A percentile compares a stretch with the other conserved stretches of the same genome.
These are phyloP conservation scores for Nevesoporus exiguus DNA, from an alignment of 768 basidiomycete species.

Conservation along the genomic window DNA sequence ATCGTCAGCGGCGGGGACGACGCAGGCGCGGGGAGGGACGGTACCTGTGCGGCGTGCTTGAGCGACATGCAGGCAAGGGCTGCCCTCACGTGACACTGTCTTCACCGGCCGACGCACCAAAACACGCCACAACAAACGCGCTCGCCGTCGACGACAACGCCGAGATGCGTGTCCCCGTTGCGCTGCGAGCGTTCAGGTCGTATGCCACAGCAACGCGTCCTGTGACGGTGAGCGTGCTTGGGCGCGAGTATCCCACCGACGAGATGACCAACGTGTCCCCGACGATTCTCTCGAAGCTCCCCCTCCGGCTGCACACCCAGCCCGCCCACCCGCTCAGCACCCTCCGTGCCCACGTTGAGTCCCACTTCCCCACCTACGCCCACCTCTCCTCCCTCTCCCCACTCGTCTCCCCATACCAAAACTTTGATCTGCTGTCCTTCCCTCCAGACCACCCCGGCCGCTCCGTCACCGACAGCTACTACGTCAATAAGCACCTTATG, in stretches of 20 bases:
- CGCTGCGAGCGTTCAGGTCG: constrained; percentile 10
- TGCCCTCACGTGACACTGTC: constrained; percentile 5
- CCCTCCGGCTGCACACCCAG: constrained; percentile 69
- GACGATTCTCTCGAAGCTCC: constrained; percentile 78
- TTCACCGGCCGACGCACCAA: background rate
- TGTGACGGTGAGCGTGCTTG: constrained; percentile 48
- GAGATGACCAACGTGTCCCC: constrained; percentile 79
- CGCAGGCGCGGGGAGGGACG: background rate
- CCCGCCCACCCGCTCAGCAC: constrained; percentile 84
- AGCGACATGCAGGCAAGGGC: constrained; percentile 12
- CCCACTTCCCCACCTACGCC: constrained; percentile 72
- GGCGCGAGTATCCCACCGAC: constrained; percentile 73
- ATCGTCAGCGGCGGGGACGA: constrained; percentile 6
- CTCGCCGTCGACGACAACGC: constrained; percentile 1
- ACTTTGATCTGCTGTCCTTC: constrained; percentile 97
- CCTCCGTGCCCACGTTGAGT: constrained; percentile 78
- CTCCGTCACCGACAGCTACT: constrained; percentile 89
- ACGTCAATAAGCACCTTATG: constrained; percentile 87
- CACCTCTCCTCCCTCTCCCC: constrained; percentile 80
- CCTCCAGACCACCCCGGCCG: constrained; percentile 92
- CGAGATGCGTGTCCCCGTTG: constrained; percentile 16
- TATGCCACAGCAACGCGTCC: constrained; percentile 13
- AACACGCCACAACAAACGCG: constrained; percentile 23
- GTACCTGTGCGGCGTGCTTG: constrained; percentile 24
- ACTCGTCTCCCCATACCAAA: constrained; percentile 84